Evolutionary conservation across 2,329 filamentous ascomycete species (phyloP), one percentile per base, ranked within the genome.

Genomic region (Epichloe sp.): DNA sequence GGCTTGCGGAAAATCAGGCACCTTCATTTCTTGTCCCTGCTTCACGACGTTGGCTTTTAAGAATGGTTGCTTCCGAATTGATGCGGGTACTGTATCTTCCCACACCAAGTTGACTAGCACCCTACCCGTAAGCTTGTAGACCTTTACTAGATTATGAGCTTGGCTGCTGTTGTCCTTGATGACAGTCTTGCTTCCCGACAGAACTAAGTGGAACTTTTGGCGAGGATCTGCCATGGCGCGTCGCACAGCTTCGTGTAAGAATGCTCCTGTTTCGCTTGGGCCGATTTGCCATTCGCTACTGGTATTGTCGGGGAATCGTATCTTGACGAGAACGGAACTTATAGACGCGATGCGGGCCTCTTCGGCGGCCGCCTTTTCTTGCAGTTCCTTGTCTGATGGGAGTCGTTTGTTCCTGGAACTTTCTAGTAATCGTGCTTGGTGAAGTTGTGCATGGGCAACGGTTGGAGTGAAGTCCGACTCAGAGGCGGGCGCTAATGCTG

Each of bases 291-390:
- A 83, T 48, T 88, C 80, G 35, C 89, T 80, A 49, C 83, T 82
- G 52, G 82, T 86, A 58, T 90, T 86, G 63, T 97, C 90, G 0
- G 91, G 91, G 59, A 96, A 90, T 26, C 90, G 85, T 47, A 96
- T 78, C 56, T 86, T 88, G 56, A 97, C 75, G 31, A 80, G 76
- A 35, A 95, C 78, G 35, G 79, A 78, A 48, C 78, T 80, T 54
- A 90, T 75, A 5, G 78, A 75, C 5, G 82, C 77, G 1, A 89
- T 71, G 55, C 75, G 83, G 34, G 82, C 80, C 45, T 79, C 77
- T 49, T 83, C 80, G 21, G 79, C 82, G 5, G 78, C 73, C 36
- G 81, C 82, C 56, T 82, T 80, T 23, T 83, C 82, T 37, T 82
- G 83, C 11, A 94, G 72, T 63, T 97, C 91, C 36, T 79, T 80